These are phyloP conservation scores for Vitis labrusca DNA, from an alignment of 164 flowering plant species.

Conservation along the genomic window DNA sequence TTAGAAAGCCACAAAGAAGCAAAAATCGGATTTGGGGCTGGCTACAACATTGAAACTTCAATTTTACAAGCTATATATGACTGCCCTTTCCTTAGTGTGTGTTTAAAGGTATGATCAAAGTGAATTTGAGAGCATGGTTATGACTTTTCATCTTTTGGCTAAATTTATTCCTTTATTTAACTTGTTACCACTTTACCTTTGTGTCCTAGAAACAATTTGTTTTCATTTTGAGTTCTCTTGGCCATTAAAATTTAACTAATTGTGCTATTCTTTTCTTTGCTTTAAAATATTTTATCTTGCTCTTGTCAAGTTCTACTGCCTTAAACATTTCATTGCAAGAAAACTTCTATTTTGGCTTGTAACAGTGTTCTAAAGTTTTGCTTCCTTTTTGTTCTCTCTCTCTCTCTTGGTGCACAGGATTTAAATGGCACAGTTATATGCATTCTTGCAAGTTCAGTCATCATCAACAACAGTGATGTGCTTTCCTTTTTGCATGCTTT, in stretches of 20 bases:
- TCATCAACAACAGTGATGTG: constrained; percentile 36
- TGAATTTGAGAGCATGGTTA: neutral
- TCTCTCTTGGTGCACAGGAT: constrained; percentile 36
- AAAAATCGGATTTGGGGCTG: constrained; percentile 87
- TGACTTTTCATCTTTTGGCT: neutral
- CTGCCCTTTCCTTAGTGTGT: constrained; percentile 74
- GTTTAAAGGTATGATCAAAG: constrained; percentile 52
- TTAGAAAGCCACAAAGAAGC: constrained; percentile 58
- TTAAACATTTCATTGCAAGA: too few relatives aligned
- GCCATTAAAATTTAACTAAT: too few relatives aligned
- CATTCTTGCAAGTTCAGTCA: constrained; percentile 50
- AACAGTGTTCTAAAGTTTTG: neutral
- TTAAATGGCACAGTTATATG: constrained; percentile 59
- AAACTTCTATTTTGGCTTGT: neutral
- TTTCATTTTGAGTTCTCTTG: too few relatives aligned
- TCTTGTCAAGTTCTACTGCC: too few relatives aligned
- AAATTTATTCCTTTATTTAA: too few relatives aligned
- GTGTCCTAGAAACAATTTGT: too few relatives aligned
- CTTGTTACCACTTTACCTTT: too few relatives aligned
- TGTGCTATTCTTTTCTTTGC: too few relatives aligned
- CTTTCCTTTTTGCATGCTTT: constrained; percentile 44
- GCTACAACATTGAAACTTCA: constrained; percentile 55
- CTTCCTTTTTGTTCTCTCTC: neutral
- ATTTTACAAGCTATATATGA: constrained; percentile 68
- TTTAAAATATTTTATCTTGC: too few relatives aligned